Evolutionary conservation across 345 rosid genomes (phyloP), one percentile per base, ranked within the genome.

Genomic region (Cardiospermum halicacabum): DNA sequence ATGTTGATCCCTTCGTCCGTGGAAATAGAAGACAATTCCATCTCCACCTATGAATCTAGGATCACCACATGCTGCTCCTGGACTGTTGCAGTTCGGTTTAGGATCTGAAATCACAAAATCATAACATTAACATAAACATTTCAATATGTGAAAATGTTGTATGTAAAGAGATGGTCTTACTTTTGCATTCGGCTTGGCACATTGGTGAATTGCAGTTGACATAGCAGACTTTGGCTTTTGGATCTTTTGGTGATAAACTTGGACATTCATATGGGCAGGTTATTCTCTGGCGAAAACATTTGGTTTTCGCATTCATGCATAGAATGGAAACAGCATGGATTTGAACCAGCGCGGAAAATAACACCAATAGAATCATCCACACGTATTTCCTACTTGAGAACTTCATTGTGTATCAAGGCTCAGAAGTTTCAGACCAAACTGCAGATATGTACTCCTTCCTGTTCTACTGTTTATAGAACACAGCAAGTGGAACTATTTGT

Each of bases 1-100:
- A 61, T 85, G 82, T 72, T 83, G 75, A 25, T 79, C 57, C 32
- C 77, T 80, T 70, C 78, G 77, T 47, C 90, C 94, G 37, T 87
- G 90, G 71, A 85, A 87, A 69, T 79, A 84, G 78, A 84, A 84
- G 5, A 84, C 81, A 40, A 78, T 69, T 11, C 87, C 82, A 16
- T 83, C 90, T 2, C 80, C 94, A 6, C 90, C 88, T 3, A 87
- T 77, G 80, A 85, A 87, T 2, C 85, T 69, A 9, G 88, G 90
- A 56, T 87, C 94, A 24, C 69, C 69, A 73, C 94, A 85, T 9
- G 85, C 87, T 37, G 90, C 76, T 71, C 87, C 89, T 9, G 76
- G 83, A 24, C 67, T 58, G 24, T 79, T 53, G 43, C 84, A 77
- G 57, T 34, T 66, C 3, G 75, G 73, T 54, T 69, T 77, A 16